These are phyloP conservation scores for Byssochlamys sp. DNA, from an alignment of 2,329 filamentous ascomycete species.

Conservation along the genomic window DNA sequence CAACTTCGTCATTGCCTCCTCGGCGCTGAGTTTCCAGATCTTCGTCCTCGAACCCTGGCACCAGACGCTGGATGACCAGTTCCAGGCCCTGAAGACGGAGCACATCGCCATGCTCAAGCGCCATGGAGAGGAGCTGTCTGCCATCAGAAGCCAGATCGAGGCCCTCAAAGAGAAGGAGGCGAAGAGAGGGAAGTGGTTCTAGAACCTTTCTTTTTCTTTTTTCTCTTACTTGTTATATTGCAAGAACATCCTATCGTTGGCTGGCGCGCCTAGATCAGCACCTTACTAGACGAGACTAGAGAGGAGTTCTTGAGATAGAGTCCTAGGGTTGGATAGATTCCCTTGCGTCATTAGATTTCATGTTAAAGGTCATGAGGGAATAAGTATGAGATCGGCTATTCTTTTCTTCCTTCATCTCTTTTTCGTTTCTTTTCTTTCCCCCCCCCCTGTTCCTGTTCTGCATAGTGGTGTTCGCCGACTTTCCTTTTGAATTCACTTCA, in stretches of 20 bases:
- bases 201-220: neutral
- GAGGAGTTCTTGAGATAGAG: neutral
- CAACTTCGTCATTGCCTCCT: conserved; percentile 57
- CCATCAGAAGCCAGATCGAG: neutral
- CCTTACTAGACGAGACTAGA: neutral
- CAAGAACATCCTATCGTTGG: neutral
- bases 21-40: conserved; percentile 58
- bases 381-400: neutral
- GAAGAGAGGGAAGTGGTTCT: neutral
- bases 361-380: no score
- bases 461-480: neutral
- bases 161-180: neutral
- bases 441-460: neutral
- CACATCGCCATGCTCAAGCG: conserved; percentile 30
- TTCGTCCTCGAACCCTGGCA: conserved; percentile 65
- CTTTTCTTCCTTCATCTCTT: no score
- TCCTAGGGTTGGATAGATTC: neutral
- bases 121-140: neutral
- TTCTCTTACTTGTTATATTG: neutral
- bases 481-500: neutral
- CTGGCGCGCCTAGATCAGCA: neutral
- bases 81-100: conserved; percentile 50
- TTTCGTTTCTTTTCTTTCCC: neutral
- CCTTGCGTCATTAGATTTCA: neutral
- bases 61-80: conserved; percentile 54